These are phyloP conservation scores for Aspergillus sp. DNA, from an alignment of 2,329 filamentous ascomycete genomes.

Conservation along the genomic window DNA sequence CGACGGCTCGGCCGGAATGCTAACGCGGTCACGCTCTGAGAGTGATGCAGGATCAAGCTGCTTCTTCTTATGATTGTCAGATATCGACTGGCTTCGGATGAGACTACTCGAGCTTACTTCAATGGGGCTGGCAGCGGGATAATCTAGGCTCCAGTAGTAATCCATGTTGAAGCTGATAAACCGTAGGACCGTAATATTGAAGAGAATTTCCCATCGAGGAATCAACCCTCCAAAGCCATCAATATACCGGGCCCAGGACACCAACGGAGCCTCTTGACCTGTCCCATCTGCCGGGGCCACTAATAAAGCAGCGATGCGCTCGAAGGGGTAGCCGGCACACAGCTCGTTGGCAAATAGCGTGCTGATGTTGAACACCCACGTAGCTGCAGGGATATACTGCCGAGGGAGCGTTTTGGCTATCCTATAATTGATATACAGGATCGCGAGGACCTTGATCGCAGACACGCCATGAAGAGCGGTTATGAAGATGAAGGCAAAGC, in stretches of 20 bases:
- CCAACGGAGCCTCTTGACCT: slow-evolving; percentile 46
- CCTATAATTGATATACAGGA: slow-evolving; percentile 78
- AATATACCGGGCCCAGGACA: slow-evolving; percentile 67
- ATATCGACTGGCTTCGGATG: slow-evolving; percentile 5
- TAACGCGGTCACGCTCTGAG: slow-evolving; percentile 83
- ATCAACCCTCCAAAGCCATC: slow-evolving; percentile 83
- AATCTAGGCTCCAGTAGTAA: slow-evolving; percentile 85
- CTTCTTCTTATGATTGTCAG: slow-evolving; percentile 79
- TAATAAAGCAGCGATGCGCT: slow-evolving; percentile 58
- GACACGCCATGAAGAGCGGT: slow-evolving; percentile 81
- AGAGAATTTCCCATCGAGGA: slow-evolving; percentile 91
- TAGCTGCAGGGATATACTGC: slow-evolving; percentile 68
- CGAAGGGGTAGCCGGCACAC: slow-evolving; percentile 72
- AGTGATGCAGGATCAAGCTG: slow-evolving; percentile 84
- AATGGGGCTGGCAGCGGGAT: slow-evolving; percentile 63
- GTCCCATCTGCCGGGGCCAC: slow-evolving; percentile 27
- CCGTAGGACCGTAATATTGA: slow-evolving; percentile 91
- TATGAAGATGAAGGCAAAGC: slow-evolving; percentile 78
- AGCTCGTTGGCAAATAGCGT: slow-evolving; percentile 90
- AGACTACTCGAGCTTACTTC: slow-evolving; percentile 65
- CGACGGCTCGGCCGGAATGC: slow-evolving; percentile 66
- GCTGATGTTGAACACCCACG: slow-evolving; percentile 87
- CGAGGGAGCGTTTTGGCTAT: slow-evolving; percentile 72
- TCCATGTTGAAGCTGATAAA: slow-evolving; percentile 97
- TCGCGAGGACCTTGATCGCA: slow-evolving; percentile 74